Conservation (phyloP, 176 grass and related monocot genomes). For the barley (Hordeum vulgare) region DNA sequence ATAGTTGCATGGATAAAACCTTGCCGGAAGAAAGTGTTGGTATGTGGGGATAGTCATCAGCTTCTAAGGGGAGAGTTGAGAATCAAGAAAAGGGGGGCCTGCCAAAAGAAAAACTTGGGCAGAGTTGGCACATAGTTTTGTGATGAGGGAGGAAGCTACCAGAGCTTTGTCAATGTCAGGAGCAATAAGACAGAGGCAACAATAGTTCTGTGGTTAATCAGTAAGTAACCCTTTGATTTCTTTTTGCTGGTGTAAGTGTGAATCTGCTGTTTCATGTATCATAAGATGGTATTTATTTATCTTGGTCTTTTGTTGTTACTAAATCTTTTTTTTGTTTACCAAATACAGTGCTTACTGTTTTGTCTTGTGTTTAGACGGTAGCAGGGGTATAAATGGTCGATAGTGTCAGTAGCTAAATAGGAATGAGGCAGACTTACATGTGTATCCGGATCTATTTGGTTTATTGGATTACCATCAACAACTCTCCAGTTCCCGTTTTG, state of each 20-base stretch:
- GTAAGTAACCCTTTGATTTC: slow-evolving; percentile 49
- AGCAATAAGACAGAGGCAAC: slow-evolving; percentile 17
- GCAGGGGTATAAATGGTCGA: slow-evolving; percentile 36
- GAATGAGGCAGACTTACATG: slow-evolving; percentile 22
- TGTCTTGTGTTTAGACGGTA: slow-evolving; percentile 19
- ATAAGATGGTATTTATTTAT: slow-evolving; percentile 43
- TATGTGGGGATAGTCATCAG: background rate
- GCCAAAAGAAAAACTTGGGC: slow-evolving; percentile 17
- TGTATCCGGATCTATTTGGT: slow-evolving; percentile 21
- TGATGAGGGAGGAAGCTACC: background rate
- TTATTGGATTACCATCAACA: background rate
- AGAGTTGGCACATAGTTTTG: slow-evolving; percentile 17
- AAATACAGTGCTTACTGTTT: slow-evolving; percentile 21
- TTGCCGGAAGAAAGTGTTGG: background rate
- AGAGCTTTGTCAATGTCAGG: background rate
- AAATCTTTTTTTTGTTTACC: slow-evolving; percentile 39
- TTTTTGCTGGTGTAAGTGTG: slow-evolving; percentile 35
- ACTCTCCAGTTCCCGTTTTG: background rate
- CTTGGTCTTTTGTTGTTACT: slow-evolving; percentile 13
- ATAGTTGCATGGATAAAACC: slow-evolving; percentile 7
- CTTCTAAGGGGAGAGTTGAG: background rate
- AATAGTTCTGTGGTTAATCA: background rate
- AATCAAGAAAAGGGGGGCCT: background rate
- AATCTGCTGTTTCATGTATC: slow-evolving; percentile 39
- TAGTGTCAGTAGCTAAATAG: slow-evolving; percentile 31